Base-by-base conservation (phyloP, 1,284 basidiomycete species). In the Phellopilus nigrolimitatus region DNA sequence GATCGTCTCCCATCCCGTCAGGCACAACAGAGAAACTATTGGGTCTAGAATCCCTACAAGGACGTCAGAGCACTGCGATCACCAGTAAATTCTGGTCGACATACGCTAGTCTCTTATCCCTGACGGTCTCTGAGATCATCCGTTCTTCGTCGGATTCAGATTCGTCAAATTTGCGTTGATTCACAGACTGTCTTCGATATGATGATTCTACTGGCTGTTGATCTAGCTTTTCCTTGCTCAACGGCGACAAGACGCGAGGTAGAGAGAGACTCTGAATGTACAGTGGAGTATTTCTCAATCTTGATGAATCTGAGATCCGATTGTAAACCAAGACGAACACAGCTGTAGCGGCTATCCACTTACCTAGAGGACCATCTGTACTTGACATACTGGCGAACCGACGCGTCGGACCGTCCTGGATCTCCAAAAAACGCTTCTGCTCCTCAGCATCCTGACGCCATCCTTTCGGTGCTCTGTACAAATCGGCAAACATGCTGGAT, bases 141-240 rank as follows among this genome's bases (percentile, higher is more conserved):
- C 79, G 79, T 51, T 80, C 82, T 8, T 66, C 74, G n/a, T 88
- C 85, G 4, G 84, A 86, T 60, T 85, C 84, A 0, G 81, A 81
- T 28, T 52, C 44, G 34, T 12, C 17, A 8, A 34, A 38, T 33
- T 21, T 8, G 15, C 17, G 12, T 10, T 24, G 34, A 8, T 21
- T 12, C 24, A 40, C 13, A 3, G 13, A n/a, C n/a, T 12, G 39
- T 2, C 10, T n/a, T 3, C 31, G 24, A 19, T 4, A 21, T 8
- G 41, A 1, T n/a, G 28, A 10, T 3, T 13, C 24, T 21, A 9
- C 7, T 7, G 45, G 9, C 7, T 15, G 45, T n/a, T 4, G 21
- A 8, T 17, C 30, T 21, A 4, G 8, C 36, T 45, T 44, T 41
- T 38, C 21, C 31, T n/a, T n/a, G 15, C 25, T 22, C 8, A 33